phyloP scores from a whole-genome alignment of 1,139 yeast genomes.

The Meyerozyma smithsonii region DNA sequence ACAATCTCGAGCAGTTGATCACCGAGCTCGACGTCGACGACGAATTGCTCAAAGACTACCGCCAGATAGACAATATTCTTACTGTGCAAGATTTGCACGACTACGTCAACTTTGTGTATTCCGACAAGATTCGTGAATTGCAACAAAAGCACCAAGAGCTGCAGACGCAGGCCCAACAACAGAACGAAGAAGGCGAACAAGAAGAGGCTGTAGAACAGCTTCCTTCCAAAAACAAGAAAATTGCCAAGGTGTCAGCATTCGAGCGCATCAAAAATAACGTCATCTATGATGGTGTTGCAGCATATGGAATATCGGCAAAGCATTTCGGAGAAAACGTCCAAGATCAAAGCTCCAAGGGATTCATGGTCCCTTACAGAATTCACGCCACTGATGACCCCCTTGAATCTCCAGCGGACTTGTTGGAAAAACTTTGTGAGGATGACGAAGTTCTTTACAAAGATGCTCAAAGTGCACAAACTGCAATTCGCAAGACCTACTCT shows the following conservation, averaged over 20 bases:
- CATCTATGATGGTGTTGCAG: constrained; percentile 63
- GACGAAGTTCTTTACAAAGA: constrained; percentile 56
- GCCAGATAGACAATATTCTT: constrained; percentile 59
- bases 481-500: constrained; percentile 70
- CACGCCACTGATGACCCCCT: constrained; percentile 74
- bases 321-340: constrained; percentile 82
- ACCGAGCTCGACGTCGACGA: constrained; percentile 55
- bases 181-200: constrained; percentile 12
- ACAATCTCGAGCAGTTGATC: constrained; percentile 55
- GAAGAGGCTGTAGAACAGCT: constrained; percentile 7
- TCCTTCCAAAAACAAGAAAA: constrained; percentile 3
- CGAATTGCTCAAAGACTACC: constrained; percentile 51
- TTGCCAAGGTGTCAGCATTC: constrained; percentile 52
- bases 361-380: constrained; percentile 52
- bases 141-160: constrained; percentile 18
- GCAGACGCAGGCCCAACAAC: constrained; percentile 15
- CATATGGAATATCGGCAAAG: constrained; percentile 73
- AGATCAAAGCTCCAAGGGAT: constrained; percentile 47
- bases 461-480: constrained; percentile 61
- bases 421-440: constrained; percentile 51
- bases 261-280: constrained; percentile 72
- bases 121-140: constrained; percentile 58
- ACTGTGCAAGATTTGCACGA: constrained; percentile 88
- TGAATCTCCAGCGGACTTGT: constrained; percentile 59
- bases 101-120: constrained; percentile 74